Evolutionary conservation across 768 basidiomycete species (phyloP).

Genomic region (Tylopilus sp.): DNA sequence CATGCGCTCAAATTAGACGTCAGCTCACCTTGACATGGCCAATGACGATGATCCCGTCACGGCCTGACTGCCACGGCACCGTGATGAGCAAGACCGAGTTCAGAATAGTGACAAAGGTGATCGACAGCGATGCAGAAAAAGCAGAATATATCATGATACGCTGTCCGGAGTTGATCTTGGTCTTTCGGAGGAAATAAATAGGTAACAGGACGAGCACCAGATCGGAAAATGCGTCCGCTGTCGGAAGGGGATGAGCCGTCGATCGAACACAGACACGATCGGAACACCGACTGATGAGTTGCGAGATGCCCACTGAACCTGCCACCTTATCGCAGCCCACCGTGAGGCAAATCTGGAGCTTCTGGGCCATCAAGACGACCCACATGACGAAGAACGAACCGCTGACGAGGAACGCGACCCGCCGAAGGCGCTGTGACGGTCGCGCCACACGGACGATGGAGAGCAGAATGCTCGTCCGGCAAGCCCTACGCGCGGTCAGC

Average conservation of each 20-base stretch:
- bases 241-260: neutral
- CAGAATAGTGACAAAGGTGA: conserved; percentile 18
- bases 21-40: conserved; percentile 22
- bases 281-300: conserved; percentile 20
- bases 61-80: neutral
- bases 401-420: conserved; percentile 4
- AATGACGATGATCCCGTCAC: conserved; percentile 12
- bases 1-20: neutral
- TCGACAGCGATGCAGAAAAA: conserved; percentile 20
- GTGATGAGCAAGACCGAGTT: conserved; percentile 12
- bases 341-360: conserved; percentile 3
- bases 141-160: conserved; percentile 17
- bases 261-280: neutral
- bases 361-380: conserved; percentile 17
- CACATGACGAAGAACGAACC: conserved; percentile 24
- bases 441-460: conserved; percentile 20
- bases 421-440: conserved; percentile 7
- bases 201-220: conserved; percentile 15
- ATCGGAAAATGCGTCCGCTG: conserved; percentile 25
- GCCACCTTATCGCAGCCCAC: conserved; percentile 1
- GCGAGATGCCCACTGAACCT: conserved; percentile 9
- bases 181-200: conserved; percentile 7
- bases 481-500: conserved; percentile 12
- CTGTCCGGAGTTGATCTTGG: conserved; percentile 4
- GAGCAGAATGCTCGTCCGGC: conserved; percentile 23